Evolutionary conservation across 768 basidiomycete species (phyloP).

Genomic region (Boletus fagicola): DNA sequence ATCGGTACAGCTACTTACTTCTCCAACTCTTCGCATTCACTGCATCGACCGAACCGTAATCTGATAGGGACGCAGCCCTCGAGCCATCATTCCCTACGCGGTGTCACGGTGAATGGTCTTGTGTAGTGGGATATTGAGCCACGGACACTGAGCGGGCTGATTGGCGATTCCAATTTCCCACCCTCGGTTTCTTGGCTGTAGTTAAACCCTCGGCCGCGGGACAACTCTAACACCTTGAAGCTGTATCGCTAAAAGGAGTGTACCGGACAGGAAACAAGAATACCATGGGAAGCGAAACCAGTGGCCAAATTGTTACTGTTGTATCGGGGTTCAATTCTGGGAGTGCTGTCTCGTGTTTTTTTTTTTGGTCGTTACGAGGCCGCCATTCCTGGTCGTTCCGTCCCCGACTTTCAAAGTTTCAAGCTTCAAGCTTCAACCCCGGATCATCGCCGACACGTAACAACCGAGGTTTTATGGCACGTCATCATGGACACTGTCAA

Average conservation of each 20-base stretch:
- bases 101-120: background rate
- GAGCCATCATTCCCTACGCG: too few relatives aligned
- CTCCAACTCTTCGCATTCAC: background rate
- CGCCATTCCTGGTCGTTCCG: background rate
- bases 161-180: background rate
- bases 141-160: too few relatives aligned
- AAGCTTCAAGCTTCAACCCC: background rate
- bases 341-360: too few relatives aligned
- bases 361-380: too few relatives aligned
- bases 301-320: too few relatives aligned
- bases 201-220: background rate
- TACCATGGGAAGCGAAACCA: background rate
- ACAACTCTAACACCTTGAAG: too few relatives aligned
- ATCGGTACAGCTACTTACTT: background rate
- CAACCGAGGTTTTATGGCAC: background rate
- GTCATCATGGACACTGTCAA: background rate
- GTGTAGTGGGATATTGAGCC: background rate
- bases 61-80: background rate
- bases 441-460: background rate
- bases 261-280: background rate
- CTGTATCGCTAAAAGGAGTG: too few relatives aligned
- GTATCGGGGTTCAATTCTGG: too few relatives aligned
- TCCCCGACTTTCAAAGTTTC: background rate
- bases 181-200: too few relatives aligned
- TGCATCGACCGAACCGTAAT: background rate